These are phyloP conservation scores for Termitomyces sp. DNA, from an alignment of 768 basidiomycete genomes.

Conservation along the genomic window DNA sequence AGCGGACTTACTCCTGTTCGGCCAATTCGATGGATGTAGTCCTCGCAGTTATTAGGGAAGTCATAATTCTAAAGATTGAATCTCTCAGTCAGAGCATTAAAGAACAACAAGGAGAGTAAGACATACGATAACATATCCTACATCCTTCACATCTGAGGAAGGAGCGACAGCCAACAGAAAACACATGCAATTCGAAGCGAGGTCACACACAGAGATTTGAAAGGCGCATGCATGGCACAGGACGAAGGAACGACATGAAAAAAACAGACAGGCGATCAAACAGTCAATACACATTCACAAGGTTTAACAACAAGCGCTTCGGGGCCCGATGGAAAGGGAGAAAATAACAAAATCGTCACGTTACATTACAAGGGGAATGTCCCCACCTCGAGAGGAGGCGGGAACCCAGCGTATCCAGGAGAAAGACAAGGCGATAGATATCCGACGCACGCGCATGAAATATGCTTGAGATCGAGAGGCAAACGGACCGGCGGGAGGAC, in stretches of 20 bases:
- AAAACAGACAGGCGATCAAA: slow-evolving; percentile 27
- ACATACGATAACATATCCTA: slow-evolving; percentile 93
- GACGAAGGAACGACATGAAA: slow-evolving; percentile 17
- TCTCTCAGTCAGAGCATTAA: slow-evolving; percentile 8
- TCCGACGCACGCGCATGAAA: slow-evolving; percentile 32
- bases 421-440: slow-evolving; percentile 34
- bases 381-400: slow-evolving; percentile 27
- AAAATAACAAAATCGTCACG: slow-evolving; percentile 15
- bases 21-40: slow-evolving; percentile 98
- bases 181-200: slow-evolving; percentile 29
- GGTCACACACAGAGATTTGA: slow-evolving; percentile 24
- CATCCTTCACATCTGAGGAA: slow-evolving; percentile 93
- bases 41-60: slow-evolving; percentile 97
- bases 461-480: slow-evolving; percentile 30
- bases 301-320: slow-evolving; percentile 44
- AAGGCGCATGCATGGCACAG: slow-evolving; percentile 6
- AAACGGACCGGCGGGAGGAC: slow-evolving; percentile 8
- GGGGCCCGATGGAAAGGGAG: slow-evolving; percentile 19
- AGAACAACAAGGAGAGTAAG: slow-evolving; percentile 3
- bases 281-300: slow-evolving; percentile 40
- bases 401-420: slow-evolving; percentile 43
- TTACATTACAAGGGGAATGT: slow-evolving; percentile 30
- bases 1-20: slow-evolving; percentile 74
- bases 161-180: slow-evolving; percentile 23
- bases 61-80: slow-evolving; percentile 80